Evolutionary conservation across 1,284 basidiomycete genomes (phyloP), one percentile per base, ranked within the genome.

Genomic region (Malassezia furfur): DNA sequence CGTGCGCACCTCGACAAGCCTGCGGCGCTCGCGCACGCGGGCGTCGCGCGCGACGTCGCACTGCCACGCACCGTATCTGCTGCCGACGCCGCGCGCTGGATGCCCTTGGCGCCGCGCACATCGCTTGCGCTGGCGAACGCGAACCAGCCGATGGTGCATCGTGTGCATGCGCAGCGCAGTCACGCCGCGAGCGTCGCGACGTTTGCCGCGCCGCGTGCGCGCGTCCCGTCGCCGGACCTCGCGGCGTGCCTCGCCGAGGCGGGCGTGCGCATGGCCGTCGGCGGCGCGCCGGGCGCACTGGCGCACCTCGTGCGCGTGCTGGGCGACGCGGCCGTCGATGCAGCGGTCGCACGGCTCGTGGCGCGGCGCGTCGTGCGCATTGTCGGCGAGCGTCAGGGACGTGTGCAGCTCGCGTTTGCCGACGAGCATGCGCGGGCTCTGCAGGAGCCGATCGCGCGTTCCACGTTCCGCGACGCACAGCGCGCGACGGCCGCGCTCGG

Each of bases 1-100:
- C 81, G 91, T 36, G 79, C 80, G 12, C 80, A 86, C 64, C 79
- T 94, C 41, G 87, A 93, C 75, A 93, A 91, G 77, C 84, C 83
- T 68, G 82, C 59, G 12, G 55, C 68, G 14, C 50, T 59, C 34
- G 44, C 54, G 14, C 54, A 68, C 11, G 53, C 57, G 31, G 60
- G 46, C 45, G 49, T 57, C 11, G 48, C 62, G 12, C 54, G 57
- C 4, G 46, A 50, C 15, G 28, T 56, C 19, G 53, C 52, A 5
- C 61, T 68, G 21, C 66, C 66, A 0, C 28, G 59, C 38, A 37
- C n/a, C 8, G 39, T 31, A 2, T n/a, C 36, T 14, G 54, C 37
- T 10, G 54, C 57, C 25, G 63, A 62, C n/a, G 63, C 55, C 3
- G 37, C n/a, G 22, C 50, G 21, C 17, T 68, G 66, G 66, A 41